Evolutionary conservation across 2,329 filamentous ascomycete species (phyloP).

Genomic region (Monilinia vaccinii-corymbosi): DNA sequence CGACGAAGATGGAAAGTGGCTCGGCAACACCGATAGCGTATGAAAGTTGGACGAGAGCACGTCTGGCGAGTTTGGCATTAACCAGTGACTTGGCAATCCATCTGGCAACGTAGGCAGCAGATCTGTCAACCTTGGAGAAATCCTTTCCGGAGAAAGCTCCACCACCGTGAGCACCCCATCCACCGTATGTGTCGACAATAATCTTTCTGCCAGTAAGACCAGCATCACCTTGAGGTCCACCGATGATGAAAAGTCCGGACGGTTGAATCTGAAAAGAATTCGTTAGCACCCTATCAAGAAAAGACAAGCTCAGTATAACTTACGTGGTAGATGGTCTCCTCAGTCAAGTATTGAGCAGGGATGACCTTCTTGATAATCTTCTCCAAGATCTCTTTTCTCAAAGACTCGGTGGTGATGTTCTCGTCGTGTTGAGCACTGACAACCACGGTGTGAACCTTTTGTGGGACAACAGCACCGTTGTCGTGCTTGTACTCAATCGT

Average conservation of each 20-base stretch:
- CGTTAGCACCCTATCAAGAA: not conserved
- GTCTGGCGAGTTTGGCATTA: conserved; percentile 77
- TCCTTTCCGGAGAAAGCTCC: conserved; percentile 99
- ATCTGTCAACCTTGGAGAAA: conserved; percentile 99
- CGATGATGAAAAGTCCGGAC: conserved; percentile 97
- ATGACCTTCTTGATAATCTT: conserved; percentile 97
- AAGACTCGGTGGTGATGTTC: conserved; percentile 79
- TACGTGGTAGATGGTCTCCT: conserved; percentile 91
- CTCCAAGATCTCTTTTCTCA: conserved; percentile 90
- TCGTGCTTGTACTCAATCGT: conserved; percentile 98
- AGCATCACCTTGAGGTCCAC: conserved; percentile 97
- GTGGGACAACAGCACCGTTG: conserved; percentile 81
- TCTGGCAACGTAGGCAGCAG: conserved; percentile 90
- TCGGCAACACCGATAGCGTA: conserved; percentile 99
- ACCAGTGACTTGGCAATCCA: conserved; percentile 99
- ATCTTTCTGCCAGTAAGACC: conserved; percentile 99
- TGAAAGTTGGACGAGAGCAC: conserved; percentile 92
- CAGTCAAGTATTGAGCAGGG: conserved; percentile 83
- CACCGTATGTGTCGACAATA: conserved; percentile 96
- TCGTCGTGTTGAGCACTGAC: conserved; percentile 90
- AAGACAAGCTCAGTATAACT: conserved; percentile 30
- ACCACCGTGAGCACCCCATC: conserved; percentile 98
- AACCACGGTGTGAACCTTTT: conserved; percentile 92
- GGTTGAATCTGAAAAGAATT: conserved; percentile 64
- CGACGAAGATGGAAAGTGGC: conserved; percentile 95